Evolutionary conservation across 371 early-diverging fungal genomes (phyloP).

Genomic region (Haplosporangium sp.): DNA sequence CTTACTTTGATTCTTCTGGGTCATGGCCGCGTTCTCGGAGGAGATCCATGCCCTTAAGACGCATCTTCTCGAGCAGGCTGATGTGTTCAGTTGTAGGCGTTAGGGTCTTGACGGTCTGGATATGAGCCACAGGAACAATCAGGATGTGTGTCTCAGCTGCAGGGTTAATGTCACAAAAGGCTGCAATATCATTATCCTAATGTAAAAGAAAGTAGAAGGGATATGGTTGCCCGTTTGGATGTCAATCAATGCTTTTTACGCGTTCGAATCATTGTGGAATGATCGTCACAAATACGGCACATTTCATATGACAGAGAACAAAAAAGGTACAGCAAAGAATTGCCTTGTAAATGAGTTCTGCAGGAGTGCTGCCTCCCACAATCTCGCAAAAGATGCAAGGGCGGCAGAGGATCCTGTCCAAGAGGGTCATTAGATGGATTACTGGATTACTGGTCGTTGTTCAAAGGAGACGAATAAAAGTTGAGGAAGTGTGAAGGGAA

Average conservation of each 20-base stretch:
- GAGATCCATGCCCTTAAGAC: slow-evolving; percentile 30
- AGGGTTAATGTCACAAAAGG: slow-evolving; percentile 65
- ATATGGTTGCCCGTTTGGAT: background rate
- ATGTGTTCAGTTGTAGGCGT: slow-evolving; percentile 22
- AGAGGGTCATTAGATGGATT: slow-evolving; percentile 19
- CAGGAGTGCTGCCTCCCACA: slow-evolving; percentile 22
- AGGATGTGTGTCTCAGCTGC: slow-evolving; percentile 61
- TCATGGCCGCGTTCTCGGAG: slow-evolving; percentile 33
- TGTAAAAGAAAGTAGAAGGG: background rate
- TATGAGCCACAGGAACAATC: slow-evolving; percentile 61
- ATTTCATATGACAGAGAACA: background rate
- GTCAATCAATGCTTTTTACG: background rate
- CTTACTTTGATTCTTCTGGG: slow-evolving; percentile 36
- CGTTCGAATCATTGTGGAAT: background rate
- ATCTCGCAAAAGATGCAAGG: slow-evolving; percentile 53
- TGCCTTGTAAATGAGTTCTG: slow-evolving; percentile 48
- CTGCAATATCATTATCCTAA: slow-evolving; percentile 61
- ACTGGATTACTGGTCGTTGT: background rate
- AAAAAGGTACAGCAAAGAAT: background rate
- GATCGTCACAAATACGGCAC: background rate
- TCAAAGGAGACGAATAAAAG: background rate
- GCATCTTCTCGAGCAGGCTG: slow-evolving; percentile 35
- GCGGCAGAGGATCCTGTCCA: slow-evolving; percentile 41
- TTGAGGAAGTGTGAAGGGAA: background rate
- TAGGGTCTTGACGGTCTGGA: slow-evolving; percentile 35